These are phyloP conservation scores for Albizia julibrissin DNA, from an alignment of 306 rosid genomes.

Conservation along the genomic window DNA sequence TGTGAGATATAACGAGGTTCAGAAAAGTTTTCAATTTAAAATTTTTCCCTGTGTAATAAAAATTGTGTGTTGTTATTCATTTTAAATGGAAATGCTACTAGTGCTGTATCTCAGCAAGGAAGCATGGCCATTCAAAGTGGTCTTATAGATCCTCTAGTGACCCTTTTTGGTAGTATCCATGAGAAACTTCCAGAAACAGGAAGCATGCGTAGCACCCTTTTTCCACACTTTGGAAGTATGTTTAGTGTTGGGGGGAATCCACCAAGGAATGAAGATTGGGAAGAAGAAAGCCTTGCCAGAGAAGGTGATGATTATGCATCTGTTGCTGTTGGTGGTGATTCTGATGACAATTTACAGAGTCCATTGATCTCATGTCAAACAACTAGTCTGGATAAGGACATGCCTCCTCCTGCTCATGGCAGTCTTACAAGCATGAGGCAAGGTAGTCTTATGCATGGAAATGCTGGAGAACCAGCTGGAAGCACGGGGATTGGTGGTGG, in stretches of 20 bases:
- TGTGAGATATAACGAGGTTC: too few relatives aligned
- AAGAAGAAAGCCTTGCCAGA: conserved; percentile 84
- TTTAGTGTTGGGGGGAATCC: conserved; percentile 90
- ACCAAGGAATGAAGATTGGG: conserved; percentile 85
- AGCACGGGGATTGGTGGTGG: conserved; percentile 94
- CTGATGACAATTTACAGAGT: conserved; percentile 79
- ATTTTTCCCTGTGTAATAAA: too few relatives aligned
- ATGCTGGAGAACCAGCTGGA: conserved; percentile 64
- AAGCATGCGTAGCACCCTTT: conserved; percentile 88
- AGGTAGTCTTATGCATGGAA: conserved; percentile 57
- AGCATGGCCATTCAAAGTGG: conserved; percentile 69
- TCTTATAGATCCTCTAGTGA: conserved; percentile 83
- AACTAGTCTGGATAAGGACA: conserved; percentile 78
- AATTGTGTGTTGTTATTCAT: too few relatives aligned
- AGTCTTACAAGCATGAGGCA: conserved; percentile 70
- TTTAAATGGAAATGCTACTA: conserved; percentile 61
- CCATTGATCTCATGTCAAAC: conserved; percentile 90
- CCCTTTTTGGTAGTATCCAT: conserved; percentile 91
- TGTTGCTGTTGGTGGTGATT: conserved; percentile 63
- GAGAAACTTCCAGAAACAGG: conserved; percentile 80
- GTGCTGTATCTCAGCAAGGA: conserved; percentile 72
- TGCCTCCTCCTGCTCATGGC: conserved; percentile 61
- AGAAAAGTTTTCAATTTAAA: too few relatives aligned
- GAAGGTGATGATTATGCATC: conserved; percentile 81
- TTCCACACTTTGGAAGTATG: conserved; percentile 97